Conservation (phyloP, 176 grass and related monocot species). For the Triticum urartu region DNA sequence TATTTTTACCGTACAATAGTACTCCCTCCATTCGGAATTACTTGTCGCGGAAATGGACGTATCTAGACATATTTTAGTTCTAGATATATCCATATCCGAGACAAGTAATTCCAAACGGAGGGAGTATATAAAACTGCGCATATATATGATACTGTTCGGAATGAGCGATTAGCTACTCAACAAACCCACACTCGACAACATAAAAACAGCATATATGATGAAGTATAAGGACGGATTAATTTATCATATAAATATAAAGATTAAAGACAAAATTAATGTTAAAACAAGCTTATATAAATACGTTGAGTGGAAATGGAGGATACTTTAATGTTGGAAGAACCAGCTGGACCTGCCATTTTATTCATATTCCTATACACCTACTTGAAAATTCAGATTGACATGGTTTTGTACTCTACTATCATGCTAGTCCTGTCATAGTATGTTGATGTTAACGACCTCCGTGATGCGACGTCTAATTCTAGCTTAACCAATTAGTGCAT, state of each 20-base stretch:
- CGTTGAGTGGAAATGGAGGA: neutral
- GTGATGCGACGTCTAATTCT: neutral
- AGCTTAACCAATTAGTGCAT: neutral
- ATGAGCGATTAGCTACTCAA: no score
- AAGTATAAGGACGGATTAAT: neutral
- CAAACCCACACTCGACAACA: no score
- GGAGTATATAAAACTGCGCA: no score
- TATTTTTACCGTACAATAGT: neutral
- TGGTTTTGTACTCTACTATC: neutral
- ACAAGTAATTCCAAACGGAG: no score
- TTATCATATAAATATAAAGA: neutral
- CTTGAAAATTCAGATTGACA: neutral
- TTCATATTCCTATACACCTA: neutral
- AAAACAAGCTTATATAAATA: neutral
- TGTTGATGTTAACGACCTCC: neutral
- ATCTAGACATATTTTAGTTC: no score
- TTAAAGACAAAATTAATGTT: neutral
- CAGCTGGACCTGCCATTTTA: neutral
- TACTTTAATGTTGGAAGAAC: neutral
- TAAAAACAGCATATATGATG: no score
- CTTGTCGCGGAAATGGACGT: no score
- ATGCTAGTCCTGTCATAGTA: neutral
- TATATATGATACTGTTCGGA: no score
- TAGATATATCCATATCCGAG: no score
- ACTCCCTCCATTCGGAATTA: no score